These are phyloP conservation scores for Trametes cinnabarina DNA, from an alignment of 768 basidiomycete species.

Conservation along the genomic window DNA sequence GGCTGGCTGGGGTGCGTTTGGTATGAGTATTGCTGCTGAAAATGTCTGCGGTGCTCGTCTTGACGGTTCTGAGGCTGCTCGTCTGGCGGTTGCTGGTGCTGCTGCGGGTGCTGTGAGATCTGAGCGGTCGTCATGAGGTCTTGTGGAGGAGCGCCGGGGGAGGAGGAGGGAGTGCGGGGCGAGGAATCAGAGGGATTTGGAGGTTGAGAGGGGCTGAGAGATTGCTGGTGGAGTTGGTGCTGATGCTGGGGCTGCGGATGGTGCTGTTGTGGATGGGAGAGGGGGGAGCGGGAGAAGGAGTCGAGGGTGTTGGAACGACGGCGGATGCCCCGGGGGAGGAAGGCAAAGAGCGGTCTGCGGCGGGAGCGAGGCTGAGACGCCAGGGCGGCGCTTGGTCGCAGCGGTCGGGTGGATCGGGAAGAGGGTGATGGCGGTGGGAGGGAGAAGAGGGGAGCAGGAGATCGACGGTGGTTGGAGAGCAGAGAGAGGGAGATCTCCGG, in stretches of 20 bases:
- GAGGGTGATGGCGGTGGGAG: not conserved
- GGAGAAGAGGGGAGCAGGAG: not conserved
- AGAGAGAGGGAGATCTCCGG: too few species aligned
- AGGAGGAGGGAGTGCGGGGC: not conserved
- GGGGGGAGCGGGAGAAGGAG: not conserved
- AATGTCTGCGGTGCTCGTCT: conserved; percentile 5
- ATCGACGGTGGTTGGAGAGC: too few species aligned
- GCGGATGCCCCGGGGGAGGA: conserved; percentile 19
- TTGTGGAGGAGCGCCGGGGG: not conserved
- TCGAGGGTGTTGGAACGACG: conserved; percentile 21
- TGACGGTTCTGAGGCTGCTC: not conserved
- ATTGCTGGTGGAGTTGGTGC: not conserved
- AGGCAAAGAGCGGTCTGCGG: conserved; percentile 19
- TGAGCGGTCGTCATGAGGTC: conserved; percentile 10
- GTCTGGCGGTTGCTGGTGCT: conserved; percentile 8
- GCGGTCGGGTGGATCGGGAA: not conserved
- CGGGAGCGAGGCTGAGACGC: conserved; percentile 17
- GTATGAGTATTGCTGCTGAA: conserved; percentile 11
- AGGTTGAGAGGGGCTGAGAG: conserved; percentile 8
- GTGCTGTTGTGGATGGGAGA: not conserved
- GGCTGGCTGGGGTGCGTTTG: not conserved
- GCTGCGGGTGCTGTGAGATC: not conserved
- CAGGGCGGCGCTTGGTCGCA: conserved; percentile 15
- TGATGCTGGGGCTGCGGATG: not conserved
- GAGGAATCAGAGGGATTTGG: not conserved